Evolutionary conservation across 2,329 filamentous ascomycete genomes (phyloP).

Genomic region (Ophiostoma australiae): DNA sequence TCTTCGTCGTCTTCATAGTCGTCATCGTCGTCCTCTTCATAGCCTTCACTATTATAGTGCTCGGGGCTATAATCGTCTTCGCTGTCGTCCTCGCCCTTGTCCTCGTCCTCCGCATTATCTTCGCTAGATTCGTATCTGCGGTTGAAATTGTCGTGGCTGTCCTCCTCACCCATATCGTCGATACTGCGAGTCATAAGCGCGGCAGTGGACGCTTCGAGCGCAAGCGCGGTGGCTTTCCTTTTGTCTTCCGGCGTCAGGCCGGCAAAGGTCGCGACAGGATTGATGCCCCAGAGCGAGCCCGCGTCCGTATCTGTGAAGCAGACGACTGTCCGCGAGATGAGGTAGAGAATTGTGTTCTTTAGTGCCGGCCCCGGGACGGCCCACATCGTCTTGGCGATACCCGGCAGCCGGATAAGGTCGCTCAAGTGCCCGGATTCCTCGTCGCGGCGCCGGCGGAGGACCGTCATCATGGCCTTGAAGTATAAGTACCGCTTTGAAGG

Average conservation of each 20-base stretch:
- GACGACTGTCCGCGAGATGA: background rate
- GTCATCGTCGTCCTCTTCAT: too few species aligned
- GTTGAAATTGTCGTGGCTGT: too few species aligned
- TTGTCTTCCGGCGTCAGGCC: background rate
- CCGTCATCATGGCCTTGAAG: background rate
- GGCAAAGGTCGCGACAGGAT: background rate
- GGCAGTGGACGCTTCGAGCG: background rate
- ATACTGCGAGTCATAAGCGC: background rate
- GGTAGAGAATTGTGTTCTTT: background rate
- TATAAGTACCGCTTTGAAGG: background rate
- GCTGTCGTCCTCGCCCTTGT: too few species aligned
- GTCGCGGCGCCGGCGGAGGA: background rate
- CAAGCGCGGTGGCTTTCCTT: background rate
- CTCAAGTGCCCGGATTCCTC: background rate
- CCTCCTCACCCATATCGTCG: too few species aligned
- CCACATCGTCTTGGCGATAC: background rate
- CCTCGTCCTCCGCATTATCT: too few species aligned
- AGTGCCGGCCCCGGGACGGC: background rate
- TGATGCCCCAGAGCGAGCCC: background rate
- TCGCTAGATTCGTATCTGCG: too few species aligned
- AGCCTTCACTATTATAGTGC: too few species aligned
- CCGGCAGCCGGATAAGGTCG: background rate
- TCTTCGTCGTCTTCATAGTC: too few species aligned
- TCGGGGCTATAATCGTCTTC: too few species aligned
- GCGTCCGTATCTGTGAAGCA: background rate